Evolutionary conservation across 768 basidiomycete species (phyloP), one percentile per base, ranked within the genome.

Genomic region (Tubosaeta sp.): DNA sequence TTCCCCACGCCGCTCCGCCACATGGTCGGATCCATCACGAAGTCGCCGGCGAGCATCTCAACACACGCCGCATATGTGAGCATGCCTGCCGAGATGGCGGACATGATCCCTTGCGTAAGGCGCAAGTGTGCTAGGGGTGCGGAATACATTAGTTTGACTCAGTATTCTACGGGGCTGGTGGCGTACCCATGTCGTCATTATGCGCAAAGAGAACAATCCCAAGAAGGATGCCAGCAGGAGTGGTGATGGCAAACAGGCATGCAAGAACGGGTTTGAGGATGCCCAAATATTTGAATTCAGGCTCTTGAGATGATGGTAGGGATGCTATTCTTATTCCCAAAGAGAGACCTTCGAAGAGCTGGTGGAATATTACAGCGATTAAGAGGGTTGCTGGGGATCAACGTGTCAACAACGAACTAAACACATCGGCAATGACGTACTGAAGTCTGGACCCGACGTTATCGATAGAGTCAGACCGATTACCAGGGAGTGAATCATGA

Each of bases 41-140:
- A 90, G 66, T 92, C 89, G 3, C 81, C 89, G 0, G 87, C 89
- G 46, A 92, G 79, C 86, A 92, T 91, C 74, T 91, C 90, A 7
- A 91, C 87, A 10, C 83, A 87, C 11, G 85, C 80, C 0, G 85
- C 89, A 59, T 90, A 91, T 40, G 85, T 89, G 44, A 92, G 77
- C 84, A 91, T 83, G 3, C 89, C 88, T 1, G 88, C 86, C 0
- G 86, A 88, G 29, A 90, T 73, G n/a, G 86, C 87, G 7, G 82
- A 84, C 84, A 90, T 83, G 39, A 90, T 61, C 19, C 89, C 89
- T 62, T 87, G 83, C 1, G 76, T 74, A 14, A 86, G 73, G 32
- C 73, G 68, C 64, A 84, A 71, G n/a, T 72, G 71, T 10, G 72
- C 78, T 78, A 58, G 25, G 22, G 29, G n/a, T 18, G 13, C 4